phyloP scores from a whole-genome alignment of 805 yeast species.

The Pichia cabralensis region DNA sequence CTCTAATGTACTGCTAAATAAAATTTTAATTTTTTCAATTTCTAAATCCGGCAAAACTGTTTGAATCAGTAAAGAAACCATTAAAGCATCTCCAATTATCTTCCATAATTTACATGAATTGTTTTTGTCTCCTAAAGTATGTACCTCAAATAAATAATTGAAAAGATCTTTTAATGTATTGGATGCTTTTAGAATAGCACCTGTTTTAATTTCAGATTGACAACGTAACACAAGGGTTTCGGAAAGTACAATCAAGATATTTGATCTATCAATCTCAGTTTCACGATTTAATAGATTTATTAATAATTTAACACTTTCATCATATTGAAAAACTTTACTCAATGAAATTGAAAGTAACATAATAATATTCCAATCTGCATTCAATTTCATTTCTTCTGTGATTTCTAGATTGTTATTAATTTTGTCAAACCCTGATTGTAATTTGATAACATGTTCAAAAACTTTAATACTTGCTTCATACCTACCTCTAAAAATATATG shows the following conservation, averaged over 20 bases:
- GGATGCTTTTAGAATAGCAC: slow-evolving; percentile 61
- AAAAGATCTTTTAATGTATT: slow-evolving; percentile 32
- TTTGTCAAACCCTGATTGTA: slow-evolving; percentile 32
- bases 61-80: slow-evolving; percentile 44
- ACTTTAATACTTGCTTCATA: slow-evolving; percentile 82
- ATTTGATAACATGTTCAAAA: slow-evolving; percentile 49
- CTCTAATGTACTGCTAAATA: slow-evolving; percentile 11
- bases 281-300: slow-evolving; percentile 28
- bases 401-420: slow-evolving; percentile 5
- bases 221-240: slow-evolving; percentile 51
- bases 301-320: slow-evolving; percentile 44
- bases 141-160: slow-evolving; percentile 16
- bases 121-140: slow-evolving; percentile 16
- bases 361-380: slow-evolving; percentile 44
- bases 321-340: slow-evolving; percentile 56
- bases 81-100: slow-evolving; percentile 45
- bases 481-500: slow-evolving; percentile 77
- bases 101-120: slow-evolving; percentile 57
- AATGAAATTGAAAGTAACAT: slow-evolving; percentile 62
- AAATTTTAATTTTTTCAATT: slow-evolving; percentile 23
- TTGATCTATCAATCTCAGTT: slow-evolving; percentile 34
- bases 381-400: slow-evolving; percentile 7
- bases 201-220: slow-evolving; percentile 39
- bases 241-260: slow-evolving; percentile 42
- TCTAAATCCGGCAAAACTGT: slow-evolving; percentile 45